A percentile compares a stretch with the other conserved stretches of the same genome.
These are phyloP conservation scores for Sanchytrium tribonematis DNA, from an alignment of 371 early-diverging fungal genomes.

Conservation along the genomic window DNA sequence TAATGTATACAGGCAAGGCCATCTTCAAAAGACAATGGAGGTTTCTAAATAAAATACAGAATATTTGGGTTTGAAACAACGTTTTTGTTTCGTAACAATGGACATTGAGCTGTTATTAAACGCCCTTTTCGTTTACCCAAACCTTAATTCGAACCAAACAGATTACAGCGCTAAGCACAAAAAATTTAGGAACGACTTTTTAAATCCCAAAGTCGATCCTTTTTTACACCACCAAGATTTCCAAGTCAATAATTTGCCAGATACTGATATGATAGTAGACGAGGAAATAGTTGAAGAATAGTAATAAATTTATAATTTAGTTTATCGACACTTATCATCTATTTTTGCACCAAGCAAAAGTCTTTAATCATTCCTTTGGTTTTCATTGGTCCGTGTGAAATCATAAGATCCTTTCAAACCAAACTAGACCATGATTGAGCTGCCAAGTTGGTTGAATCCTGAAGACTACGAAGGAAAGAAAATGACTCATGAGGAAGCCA, in stretches of 20 bases:
- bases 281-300: not conserved
- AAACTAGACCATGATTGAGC: too few species aligned
- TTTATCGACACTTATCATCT: too few species aligned
- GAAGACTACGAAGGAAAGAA: too few species aligned
- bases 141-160: not conserved
- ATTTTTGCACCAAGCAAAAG: too few species aligned
- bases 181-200: not conserved
- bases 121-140: not conserved
- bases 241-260: not conserved
- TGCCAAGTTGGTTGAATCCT: too few species aligned
- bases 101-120: not conserved
- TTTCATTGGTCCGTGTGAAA: too few species aligned
- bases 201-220: not conserved
- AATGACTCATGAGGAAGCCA: too few species aligned
- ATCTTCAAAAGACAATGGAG: not conserved
- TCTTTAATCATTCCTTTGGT: too few species aligned
- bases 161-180: not conserved
- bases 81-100: too few species aligned
- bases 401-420: too few species aligned
- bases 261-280: not conserved
- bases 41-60: not conserved
- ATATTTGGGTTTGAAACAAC: too few species aligned
- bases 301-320: too few species aligned
- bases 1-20: not conserved
- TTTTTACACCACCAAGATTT: not conserved